Evolutionary conservation across 371 early-diverging fungal species (phyloP).

Genomic region (Circinella umbellata): DNA sequence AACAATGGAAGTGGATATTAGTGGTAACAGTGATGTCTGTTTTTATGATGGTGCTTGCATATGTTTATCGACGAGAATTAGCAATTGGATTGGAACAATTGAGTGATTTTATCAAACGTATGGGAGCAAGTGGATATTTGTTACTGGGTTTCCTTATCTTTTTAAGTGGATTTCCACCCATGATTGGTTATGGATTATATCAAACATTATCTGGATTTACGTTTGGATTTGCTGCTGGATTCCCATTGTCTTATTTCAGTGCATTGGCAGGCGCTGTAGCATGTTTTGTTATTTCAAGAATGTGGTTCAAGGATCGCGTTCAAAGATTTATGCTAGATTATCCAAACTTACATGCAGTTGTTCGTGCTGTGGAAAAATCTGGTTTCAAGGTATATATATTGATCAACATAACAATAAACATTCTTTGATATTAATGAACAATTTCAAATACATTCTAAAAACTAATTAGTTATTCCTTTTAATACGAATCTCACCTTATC

Average conservation of each 20-base stretch:
- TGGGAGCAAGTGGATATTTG: conserved; percentile 52
- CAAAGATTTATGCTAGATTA: conserved; percentile 54
- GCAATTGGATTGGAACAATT: conserved; percentile 41
- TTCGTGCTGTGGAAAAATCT: conserved; percentile 69
- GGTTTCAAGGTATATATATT: conserved; percentile 61
- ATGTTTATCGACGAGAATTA: conserved; percentile 32
- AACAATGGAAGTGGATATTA: conserved; percentile 10
- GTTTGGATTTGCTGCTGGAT: conserved; percentile 66
- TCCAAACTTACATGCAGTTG: conserved; percentile 59
- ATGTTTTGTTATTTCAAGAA: conserved; percentile 65
- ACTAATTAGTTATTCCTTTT: conserved; percentile 59
- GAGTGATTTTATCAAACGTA: conserved; percentile 29
- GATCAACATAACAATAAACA: conserved; percentile 4
- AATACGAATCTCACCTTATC: conserved; percentile 80
- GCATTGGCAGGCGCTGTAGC: conserved; percentile 62
- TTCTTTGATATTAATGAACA: too few species aligned
- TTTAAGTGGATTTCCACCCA: conserved; percentile 68
- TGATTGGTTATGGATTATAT: conserved; percentile 70
- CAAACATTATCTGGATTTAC: conserved; percentile 71
- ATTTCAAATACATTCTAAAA: too few species aligned
- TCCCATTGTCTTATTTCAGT: conserved; percentile 62
- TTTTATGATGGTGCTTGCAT: conserved; percentile 27
- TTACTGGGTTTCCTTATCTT: conserved; percentile 49
- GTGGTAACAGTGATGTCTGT: conserved; percentile 13
- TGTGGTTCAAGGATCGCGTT: conserved; percentile 57